These are phyloP conservation scores for Barnettozyma wickerhamii DNA, from an alignment of 805 yeast genomes.

Conservation along the genomic window DNA sequence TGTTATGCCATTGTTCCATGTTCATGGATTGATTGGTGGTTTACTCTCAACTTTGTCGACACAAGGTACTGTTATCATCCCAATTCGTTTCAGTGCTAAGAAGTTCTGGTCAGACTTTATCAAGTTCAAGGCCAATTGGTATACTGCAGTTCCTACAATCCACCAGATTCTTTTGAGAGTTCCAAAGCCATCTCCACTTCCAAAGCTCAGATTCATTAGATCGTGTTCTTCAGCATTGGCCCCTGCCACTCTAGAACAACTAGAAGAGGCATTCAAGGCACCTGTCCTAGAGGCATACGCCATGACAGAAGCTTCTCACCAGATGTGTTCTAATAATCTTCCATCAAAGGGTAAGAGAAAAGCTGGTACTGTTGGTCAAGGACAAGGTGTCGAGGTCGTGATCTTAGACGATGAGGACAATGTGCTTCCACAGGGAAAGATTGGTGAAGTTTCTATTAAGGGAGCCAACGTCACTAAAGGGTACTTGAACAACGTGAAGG, in stretches of 20 bases:
- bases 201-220: conserved; percentile 59
- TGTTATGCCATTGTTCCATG: conserved; percentile 78
- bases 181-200: conserved; percentile 45
- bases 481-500: conserved; percentile 66
- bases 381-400: conserved; percentile 62
- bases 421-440: conserved; percentile 42
- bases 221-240: conserved; percentile 72
- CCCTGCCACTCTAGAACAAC: conserved; percentile 53
- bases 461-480: conserved; percentile 72
- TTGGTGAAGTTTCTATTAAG: conserved; percentile 66
- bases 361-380: conserved; percentile 72
- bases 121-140: conserved; percentile 55
- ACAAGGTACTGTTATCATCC: conserved; percentile 59
- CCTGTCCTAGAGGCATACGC: conserved; percentile 78
- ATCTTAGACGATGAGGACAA: conserved; percentile 49
- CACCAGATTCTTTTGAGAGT: conserved; percentile 59
- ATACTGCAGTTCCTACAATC: conserved; percentile 74
- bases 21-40: conserved; percentile 69
- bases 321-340: conserved; percentile 67
- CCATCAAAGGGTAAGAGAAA: conserved; percentile 63
- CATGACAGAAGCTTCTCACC: conserved; percentile 81
- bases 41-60: conserved; percentile 55
- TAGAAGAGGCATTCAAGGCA: conserved; percentile 54
- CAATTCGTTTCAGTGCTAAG: conserved; percentile 57
- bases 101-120: conserved; percentile 57